phyloP scores from a whole-genome alignment of 2,329 filamentous ascomycete genomes.

The Exophiala calicioides region DNA sequence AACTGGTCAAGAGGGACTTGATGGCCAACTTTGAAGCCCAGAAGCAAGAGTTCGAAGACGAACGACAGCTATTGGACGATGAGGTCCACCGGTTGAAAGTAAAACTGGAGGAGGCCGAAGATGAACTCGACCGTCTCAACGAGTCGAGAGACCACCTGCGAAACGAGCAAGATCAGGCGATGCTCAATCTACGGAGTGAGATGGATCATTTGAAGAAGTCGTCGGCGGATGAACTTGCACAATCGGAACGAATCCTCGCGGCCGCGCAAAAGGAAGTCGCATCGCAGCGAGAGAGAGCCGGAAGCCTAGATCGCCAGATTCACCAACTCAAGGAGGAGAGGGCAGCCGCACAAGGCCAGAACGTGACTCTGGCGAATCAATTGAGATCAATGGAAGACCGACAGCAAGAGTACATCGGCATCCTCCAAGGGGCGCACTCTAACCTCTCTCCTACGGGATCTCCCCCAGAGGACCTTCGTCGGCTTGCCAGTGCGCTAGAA shows the following conservation, averaged over 20 bases:
- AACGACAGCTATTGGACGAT: constrained; percentile 77
- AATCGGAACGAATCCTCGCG: constrained; percentile 51
- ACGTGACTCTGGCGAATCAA: constrained; percentile 54
- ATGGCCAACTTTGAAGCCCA: constrained; percentile 93
- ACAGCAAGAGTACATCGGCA: constrained; percentile 54
- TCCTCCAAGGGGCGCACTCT: constrained; percentile 60
- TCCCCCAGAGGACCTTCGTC: constrained; percentile 57
- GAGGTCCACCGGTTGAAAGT: constrained; percentile 76
- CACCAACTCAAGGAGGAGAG: constrained; percentile 57
- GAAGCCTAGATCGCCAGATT: constrained; percentile 60
- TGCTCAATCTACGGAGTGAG: constrained; percentile 70
- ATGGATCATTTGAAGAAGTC: constrained; percentile 52
- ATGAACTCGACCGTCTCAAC: constrained; percentile 82
- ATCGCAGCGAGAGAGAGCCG: constrained; percentile 61
- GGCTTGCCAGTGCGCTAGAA: constrained; percentile 62
- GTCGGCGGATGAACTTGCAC: constrained; percentile 45
- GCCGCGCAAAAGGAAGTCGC: constrained; percentile 64
- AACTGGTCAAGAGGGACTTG: constrained; percentile 90
- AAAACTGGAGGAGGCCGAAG: constrained; percentile 83
- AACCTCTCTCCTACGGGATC: constrained; percentile 58
- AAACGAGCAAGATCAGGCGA: constrained; percentile 66
- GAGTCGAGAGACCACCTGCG: constrained; percentile 83
- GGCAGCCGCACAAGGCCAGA: constrained; percentile 38
- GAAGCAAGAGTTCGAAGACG: constrained; percentile 81
- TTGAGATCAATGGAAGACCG: constrained; percentile 55